phyloP scores from a whole-genome alignment of 257 asterid genomes.

The Anisodus acutangulus region DNA sequence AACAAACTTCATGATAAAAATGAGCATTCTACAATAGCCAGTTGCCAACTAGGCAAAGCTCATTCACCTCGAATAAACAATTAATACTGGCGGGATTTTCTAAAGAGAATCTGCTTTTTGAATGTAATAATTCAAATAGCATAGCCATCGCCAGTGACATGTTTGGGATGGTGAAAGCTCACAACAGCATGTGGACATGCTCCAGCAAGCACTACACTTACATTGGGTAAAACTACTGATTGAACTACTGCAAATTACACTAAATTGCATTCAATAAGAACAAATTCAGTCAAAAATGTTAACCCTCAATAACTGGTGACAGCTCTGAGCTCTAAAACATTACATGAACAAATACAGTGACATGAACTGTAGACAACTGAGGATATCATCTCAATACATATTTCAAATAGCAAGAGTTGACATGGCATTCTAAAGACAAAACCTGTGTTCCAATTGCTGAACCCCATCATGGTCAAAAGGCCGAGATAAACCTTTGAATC shows the following conservation, averaged over 20 bases:
- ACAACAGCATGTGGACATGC: conserved; percentile 5
- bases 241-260: conserved; percentile 12
- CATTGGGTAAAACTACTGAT: conserved; percentile 6
- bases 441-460: background rate
- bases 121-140: background rate
- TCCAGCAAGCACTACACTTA: background rate
- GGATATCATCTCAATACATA: background rate
- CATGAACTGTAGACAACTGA: conserved; percentile 5
- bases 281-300: conserved; percentile 12
- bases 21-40: background rate
- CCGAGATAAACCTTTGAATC: conserved; percentile 71
- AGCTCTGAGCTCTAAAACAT: conserved; percentile 3
- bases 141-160: background rate
- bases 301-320: background rate
- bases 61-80: background rate
- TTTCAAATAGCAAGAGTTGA: background rate
- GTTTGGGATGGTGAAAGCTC: background rate
- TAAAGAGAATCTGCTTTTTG: background rate
- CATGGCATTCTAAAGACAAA: background rate
- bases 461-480: conserved; percentile 40
- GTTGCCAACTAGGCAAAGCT: background rate
- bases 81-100: background rate
- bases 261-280: background rate
- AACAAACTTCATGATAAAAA: background rate
- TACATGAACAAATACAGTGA: conserved; percentile 6